Conservation (phyloP, 768 basidiomycete species). For the Russula virescens region DNA sequence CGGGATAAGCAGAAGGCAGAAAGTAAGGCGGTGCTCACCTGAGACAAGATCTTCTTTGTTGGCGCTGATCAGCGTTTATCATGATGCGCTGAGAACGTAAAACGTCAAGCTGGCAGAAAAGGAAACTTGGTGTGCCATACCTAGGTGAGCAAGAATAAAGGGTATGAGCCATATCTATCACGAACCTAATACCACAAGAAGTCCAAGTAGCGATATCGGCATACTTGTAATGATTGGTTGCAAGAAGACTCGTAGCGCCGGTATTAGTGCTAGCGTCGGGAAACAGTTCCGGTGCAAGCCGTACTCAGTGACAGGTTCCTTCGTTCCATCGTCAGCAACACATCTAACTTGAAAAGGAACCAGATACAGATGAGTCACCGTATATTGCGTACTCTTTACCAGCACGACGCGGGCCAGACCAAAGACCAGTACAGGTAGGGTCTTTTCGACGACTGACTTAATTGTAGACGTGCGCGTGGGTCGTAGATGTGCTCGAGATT, state of each 20-base stretch:
- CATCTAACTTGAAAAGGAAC: too few species aligned
- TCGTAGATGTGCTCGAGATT: too few species aligned
- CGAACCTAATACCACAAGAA: slow-evolving; percentile 53
- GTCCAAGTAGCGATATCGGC: slow-evolving; percentile 56
- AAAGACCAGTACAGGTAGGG: slow-evolving; percentile 60
- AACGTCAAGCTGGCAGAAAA: slow-evolving; percentile 54
- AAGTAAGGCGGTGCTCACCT: slow-evolving; percentile 42
- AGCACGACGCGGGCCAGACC: slow-evolving; percentile 74
- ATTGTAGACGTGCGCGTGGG: slow-evolving; percentile 51
- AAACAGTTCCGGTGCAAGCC: slow-evolving; percentile 99
- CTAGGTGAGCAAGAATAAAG: background rate
- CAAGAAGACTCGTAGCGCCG: slow-evolving; percentile 61
- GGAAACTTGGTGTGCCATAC: slow-evolving; percentile 64
- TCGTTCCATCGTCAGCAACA: background rate
- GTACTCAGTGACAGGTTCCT: slow-evolving; percentile 96
- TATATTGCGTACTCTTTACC: slow-evolving; percentile 90
- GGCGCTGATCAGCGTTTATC: slow-evolving; percentile 57
- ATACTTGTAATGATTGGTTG: slow-evolving; percentile 56
- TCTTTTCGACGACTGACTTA: slow-evolving; percentile 45
- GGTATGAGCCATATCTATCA: slow-evolving; percentile 2
- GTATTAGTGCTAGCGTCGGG: slow-evolving; percentile 80
- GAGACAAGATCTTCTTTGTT: slow-evolving; percentile 94
- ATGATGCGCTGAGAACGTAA: slow-evolving; percentile 60
- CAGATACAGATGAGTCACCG: slow-evolving; percentile 46
- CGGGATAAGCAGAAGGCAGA: background rate